Conservation (phyloP, 1,284 basidiomycete genomes). For the Chondrostereum purpureum region DNA sequence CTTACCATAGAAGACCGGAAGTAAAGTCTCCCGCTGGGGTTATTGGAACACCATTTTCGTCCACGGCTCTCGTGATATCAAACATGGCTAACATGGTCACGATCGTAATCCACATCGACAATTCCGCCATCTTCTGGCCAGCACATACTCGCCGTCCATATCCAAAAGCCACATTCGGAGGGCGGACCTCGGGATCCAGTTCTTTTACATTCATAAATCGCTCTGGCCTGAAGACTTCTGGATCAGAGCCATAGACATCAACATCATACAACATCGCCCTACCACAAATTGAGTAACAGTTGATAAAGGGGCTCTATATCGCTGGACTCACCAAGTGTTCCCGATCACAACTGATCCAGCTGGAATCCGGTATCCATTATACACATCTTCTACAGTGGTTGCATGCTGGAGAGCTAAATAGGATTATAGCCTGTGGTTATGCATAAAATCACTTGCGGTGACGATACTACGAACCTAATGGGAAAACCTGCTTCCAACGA, state of each 20-base stretch:
- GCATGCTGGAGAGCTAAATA: not conserved
- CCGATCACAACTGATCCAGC: not conserved
- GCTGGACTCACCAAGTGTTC: not conserved
- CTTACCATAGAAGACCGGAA: not conserved
- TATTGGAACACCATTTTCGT: conserved; percentile 3
- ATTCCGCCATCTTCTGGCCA: conserved; percentile 2
- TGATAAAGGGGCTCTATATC: not conserved
- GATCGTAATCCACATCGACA: conserved; percentile 5
- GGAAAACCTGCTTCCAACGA: conserved; percentile 7
- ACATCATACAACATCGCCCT: not conserved
- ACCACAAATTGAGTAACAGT: not conserved
- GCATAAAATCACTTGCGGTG: no score
- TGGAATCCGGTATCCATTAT: conserved; percentile 1
- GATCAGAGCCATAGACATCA: not conserved
- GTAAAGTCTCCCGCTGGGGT: not conserved
- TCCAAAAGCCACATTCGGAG: not conserved
- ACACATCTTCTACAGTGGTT: not conserved
- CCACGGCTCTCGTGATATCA: conserved; percentile 1
- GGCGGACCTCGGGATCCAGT: not conserved
- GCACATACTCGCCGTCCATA: conserved; percentile 1
- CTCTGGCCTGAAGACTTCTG: conserved; percentile 1
- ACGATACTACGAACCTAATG: not conserved
- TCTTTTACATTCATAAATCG: not conserved
- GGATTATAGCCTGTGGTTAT: not conserved
- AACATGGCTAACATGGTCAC: conserved; percentile 6